Evolutionary conservation across 73 alveolate species (phyloP).

Genomic region (Durusdinium trenchii): DNA sequence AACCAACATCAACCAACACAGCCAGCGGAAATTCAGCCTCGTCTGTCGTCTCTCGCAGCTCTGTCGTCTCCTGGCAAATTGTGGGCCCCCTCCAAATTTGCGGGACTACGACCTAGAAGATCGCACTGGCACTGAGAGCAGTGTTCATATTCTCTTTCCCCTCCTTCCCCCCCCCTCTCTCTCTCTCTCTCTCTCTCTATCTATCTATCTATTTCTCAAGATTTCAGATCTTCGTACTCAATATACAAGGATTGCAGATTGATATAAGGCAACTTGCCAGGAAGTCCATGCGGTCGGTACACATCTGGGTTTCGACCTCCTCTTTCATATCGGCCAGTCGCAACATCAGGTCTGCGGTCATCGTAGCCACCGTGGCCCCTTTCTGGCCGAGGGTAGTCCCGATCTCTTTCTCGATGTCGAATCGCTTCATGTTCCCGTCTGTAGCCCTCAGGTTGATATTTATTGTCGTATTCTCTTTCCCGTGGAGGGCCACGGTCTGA

Average conservation of each 20-base stretch:
- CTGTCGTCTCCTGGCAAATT: slow-evolving; percentile 27
- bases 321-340: slow-evolving; percentile 18
- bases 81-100: not conserved
- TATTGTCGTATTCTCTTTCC: not conserved
- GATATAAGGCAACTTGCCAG: not conserved
- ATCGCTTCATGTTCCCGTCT: not conserved
- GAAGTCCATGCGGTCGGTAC: slow-evolving; percentile 10
- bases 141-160: too few species aligned
- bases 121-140: too few species aligned
- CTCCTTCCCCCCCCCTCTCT: not conserved
- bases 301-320: slow-evolving; percentile 1
- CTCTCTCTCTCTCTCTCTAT: too few species aligned
- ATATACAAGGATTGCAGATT: too few species aligned
- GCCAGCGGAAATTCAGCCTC: not conserved
- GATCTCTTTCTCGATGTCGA: not conserved
- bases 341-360: not conserved
- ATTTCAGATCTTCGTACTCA: too few species aligned
- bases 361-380: slow-evolving; percentile 6
- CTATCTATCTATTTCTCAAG: too few species aligned
- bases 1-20: too few species aligned
- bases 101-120: too few species aligned
- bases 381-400: not conserved
- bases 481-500: slow-evolving; percentile 29
- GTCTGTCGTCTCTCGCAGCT: not conserved
- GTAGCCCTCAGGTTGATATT: not conserved